These are phyloP conservation scores for Akanthomyces dipterigenus DNA, from an alignment of 2,329 filamentous ascomycete genomes.

Conservation along the genomic window DNA sequence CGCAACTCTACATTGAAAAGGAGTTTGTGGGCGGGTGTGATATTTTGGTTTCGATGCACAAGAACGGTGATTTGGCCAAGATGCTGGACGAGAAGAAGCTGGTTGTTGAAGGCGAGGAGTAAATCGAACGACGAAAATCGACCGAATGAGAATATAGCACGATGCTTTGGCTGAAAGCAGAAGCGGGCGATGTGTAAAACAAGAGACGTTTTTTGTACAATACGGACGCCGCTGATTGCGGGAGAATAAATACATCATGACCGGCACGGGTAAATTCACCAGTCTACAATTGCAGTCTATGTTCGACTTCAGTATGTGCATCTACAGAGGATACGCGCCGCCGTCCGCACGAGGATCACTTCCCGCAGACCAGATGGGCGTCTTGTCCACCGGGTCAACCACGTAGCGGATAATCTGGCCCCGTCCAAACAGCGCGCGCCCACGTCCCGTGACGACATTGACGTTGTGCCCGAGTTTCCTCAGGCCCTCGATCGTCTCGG, in stretches of 20 bases:
- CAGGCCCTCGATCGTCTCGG: slow-evolving; percentile 61
- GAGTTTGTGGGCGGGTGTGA: slow-evolving; percentile 98
- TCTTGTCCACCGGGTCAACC: slow-evolving; percentile 60
- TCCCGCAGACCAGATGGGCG: slow-evolving; percentile 75
- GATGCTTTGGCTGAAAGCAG: neutral
- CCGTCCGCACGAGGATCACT: slow-evolving; percentile 88
- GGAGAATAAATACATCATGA: neutral
- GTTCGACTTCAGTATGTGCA: neutral
- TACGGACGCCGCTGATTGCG: neutral
- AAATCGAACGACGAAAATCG: slow-evolving; percentile 17
- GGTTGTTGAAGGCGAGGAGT: slow-evolving; percentile 50
- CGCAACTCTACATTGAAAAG: slow-evolving; percentile 89
- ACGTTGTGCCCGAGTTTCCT: slow-evolving; percentile 66
- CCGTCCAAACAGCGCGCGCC: slow-evolving; percentile 68
- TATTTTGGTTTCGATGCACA: slow-evolving; percentile 94
- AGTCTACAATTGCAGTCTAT: neutral
- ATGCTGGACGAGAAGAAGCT: slow-evolving; percentile 87
- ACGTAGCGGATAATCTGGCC: slow-evolving; percentile 81
- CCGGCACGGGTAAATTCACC: neutral
- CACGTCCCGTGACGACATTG: slow-evolving; percentile 57
- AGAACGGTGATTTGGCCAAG: slow-evolving; percentile 88
- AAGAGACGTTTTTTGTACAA: slow-evolving; percentile 5
- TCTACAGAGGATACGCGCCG: slow-evolving; percentile 43
- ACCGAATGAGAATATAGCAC: neutral
- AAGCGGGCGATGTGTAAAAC: neutral